Evolutionary conservation across 805 yeast genomes (phyloP), one percentile per base, ranked within the genome.

Genomic region (Nadsonia fulvescens): DNA sequence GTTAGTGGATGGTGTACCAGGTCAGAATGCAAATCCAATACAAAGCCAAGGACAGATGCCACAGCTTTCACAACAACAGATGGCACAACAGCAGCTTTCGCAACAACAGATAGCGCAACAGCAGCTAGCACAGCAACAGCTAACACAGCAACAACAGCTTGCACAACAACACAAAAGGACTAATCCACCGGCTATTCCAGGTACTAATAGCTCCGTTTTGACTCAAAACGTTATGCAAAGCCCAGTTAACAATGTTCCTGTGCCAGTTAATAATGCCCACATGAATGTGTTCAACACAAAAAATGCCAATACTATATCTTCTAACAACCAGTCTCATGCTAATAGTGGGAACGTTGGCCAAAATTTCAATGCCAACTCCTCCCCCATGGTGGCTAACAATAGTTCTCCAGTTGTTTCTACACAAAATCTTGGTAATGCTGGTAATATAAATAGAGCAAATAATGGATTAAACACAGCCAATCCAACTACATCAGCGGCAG

Each of bases 81-180:
- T 27, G 31, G 38, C 19, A 21, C 38, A 24, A 27, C 34, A 17
- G 17, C 40, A 24, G 28, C 37, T 23, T 24, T 32, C 24, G 28
- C 32, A 30, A 28, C 37, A 32, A 15, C 39, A 30, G 27, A 30
- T 27, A 30, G 38, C 19, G 22, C 40, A 30, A 18, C 43, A 27
- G 36, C 36, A 20, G 17, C 31, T 13, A 23, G 31, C 23, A 6
- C 25, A 24, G 26, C 30, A 16, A 4, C 31, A 19, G 18, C 24
- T n/a, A 18, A 30, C 32, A 26, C 27, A 28, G 27, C 17, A 33
- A 20, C 32, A 28, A 20, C 28, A 26, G 35, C 15, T 29, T 18
- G 28, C 21, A 18, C n/a, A n/a, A n/a, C n/a, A n/a, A n/a, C n/a
- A n/a, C n/a, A n/a, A 11, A 7, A 23, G 24, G 29, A 13, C 25